Percentiles rank a stretch among this genome's conserved stretches.
Evolutionary conservation across 768 basidiomycete genomes (phyloP).

Genomic region (Amyloporia xantha): DNA sequence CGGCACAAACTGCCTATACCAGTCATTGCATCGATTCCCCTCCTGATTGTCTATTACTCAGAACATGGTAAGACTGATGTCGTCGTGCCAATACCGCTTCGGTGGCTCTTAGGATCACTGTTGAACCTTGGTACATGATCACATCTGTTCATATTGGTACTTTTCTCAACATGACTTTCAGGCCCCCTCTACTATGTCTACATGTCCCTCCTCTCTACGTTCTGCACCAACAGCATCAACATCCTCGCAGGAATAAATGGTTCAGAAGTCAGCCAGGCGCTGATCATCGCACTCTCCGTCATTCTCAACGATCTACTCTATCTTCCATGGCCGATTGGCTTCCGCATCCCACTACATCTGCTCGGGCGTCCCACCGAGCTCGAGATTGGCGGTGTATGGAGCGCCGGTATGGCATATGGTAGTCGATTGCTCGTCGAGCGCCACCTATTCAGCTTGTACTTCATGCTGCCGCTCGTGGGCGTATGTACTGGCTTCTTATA

Average conservation of each 20-base stretch:
- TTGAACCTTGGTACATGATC: slow-evolving; percentile 74
- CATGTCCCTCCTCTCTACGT: slow-evolving; percentile 93
- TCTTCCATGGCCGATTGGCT: slow-evolving; percentile 80
- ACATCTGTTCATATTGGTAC: not conserved
- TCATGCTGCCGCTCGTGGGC: slow-evolving; percentile 92
- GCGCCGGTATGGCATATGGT: slow-evolving; percentile 80
- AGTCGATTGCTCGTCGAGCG: slow-evolving; percentile 84
- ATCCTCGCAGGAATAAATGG: slow-evolving; percentile 98
- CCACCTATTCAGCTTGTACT: slow-evolving; percentile 94
- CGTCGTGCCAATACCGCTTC: slow-evolving; percentile 82
- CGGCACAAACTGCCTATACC: slow-evolving; percentile 96
- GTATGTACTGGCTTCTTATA: slow-evolving; percentile 88
- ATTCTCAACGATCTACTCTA: slow-evolving; percentile 90
- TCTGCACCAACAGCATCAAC: slow-evolving; percentile 97
- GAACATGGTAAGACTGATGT: slow-evolving; percentile 91
- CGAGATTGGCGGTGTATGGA: slow-evolving; percentile 74
- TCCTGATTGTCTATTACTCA: slow-evolving; percentile 94
- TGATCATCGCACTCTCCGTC: slow-evolving; percentile 88
- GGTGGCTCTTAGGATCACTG: slow-evolving; percentile 64
- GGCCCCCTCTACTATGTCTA: slow-evolving; percentile 97
- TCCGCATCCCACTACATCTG: slow-evolving; percentile 64
- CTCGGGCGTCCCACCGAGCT: slow-evolving; percentile 57
- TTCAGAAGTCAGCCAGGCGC: slow-evolving; percentile 88
- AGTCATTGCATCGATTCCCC: slow-evolving; percentile 91
- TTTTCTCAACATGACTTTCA: slow-evolving; percentile 23